A percentile compares a stretch with the other conserved stretches of the same genome.
These are phyloP conservation scores for Peronospora farinosa DNA, from an alignment of 352 stramenopile species.

Conservation along the genomic window DNA sequence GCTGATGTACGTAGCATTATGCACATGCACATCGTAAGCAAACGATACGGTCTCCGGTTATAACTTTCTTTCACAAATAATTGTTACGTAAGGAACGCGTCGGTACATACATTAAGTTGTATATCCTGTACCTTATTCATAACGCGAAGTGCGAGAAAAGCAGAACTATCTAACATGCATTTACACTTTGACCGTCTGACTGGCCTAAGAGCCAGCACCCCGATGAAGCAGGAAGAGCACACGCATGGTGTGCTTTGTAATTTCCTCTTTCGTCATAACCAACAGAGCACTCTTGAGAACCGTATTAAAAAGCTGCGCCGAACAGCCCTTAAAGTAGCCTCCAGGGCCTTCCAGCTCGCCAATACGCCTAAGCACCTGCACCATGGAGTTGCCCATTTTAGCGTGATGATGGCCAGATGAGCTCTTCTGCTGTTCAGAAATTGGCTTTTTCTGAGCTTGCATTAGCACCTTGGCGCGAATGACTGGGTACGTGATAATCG, in stretches of 20 bases:
- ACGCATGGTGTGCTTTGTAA: conserved; percentile 68
- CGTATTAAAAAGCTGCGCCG: conserved; percentile 75
- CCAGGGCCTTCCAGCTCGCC: conserved; percentile 47
- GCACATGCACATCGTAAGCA: too few species aligned
- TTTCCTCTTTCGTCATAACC: conserved; percentile 83
- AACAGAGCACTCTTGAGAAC: conserved; percentile 77
- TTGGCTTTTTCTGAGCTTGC: conserved; percentile 68
- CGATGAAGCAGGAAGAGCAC: conserved; percentile 59
- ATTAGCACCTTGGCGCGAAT: conserved; percentile 88
- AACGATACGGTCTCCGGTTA: too few species aligned
- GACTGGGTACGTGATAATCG: conserved; percentile 81
- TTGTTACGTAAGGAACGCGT: too few species aligned
- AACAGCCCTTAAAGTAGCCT: conserved; percentile 75
- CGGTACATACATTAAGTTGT: too few species aligned
- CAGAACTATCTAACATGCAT: conserved; percentile 1
- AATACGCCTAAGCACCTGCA: conserved; percentile 61
- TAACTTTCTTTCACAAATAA: too few species aligned
- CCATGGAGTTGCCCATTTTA: conserved; percentile 53
- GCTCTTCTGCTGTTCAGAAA: conserved; percentile 15
- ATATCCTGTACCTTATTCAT: background rate
- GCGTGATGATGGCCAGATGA: conserved; percentile 37
- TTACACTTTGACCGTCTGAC: conserved; percentile 28
- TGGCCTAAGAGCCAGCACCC: conserved; percentile 23
- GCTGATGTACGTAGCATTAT: too few species aligned
- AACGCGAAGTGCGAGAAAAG: conserved; percentile 2